Evolutionary conservation across 139 green algal genomes (phyloP), one percentile per base, ranked within the genome.

Genomic region (Picochlorum sp.): DNA sequence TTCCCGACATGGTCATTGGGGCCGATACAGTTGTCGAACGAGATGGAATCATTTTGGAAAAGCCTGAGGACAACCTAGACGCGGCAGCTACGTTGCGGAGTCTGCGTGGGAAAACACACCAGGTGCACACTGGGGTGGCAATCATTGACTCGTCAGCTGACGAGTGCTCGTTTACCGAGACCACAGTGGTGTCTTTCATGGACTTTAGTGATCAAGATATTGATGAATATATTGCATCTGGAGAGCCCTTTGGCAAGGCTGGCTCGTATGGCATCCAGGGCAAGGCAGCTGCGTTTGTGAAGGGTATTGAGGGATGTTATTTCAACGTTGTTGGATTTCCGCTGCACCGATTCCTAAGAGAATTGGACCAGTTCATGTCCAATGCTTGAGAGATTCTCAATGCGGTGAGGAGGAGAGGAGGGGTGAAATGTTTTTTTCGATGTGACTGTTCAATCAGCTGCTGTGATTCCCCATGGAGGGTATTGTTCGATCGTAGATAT

Each of bases 311-410:
- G 4, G 91, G 91, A 1, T 91, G 83, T 75, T 97, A 92, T 71
- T 95, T 89, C 74, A 96, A 94, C 52, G 90, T 97, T 0, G 82
- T 97, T 66, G 90, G 86, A 10, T 87, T 95, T 38, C 86, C 62
- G 7, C 6, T 72, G n/a, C 69, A 87, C 23, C 24, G 18, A 21
- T 79, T 90, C 26, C 61, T 56, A 14, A 55, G 67, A 4, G 49
- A 77, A 62, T 49, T 87, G 8, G 45, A 44, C 3, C 4, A 23
- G 15, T 24, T 82, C 8, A 80, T 85, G 3, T 30, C 28, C 28
- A 30, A 30, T 30, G 28, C 28, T 5, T 30, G 28, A 30, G 28
- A 2, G 4, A 30, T 30, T 30, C 7, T 30, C 28, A 30, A 30
- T 30, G 28, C 28, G 28, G 24, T 28, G 24, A 24, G 23, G 23